Conservation (phyloP, 495 filamentous ascomycete species). For the Pseudoneurospora amorphoporcata region DNA sequence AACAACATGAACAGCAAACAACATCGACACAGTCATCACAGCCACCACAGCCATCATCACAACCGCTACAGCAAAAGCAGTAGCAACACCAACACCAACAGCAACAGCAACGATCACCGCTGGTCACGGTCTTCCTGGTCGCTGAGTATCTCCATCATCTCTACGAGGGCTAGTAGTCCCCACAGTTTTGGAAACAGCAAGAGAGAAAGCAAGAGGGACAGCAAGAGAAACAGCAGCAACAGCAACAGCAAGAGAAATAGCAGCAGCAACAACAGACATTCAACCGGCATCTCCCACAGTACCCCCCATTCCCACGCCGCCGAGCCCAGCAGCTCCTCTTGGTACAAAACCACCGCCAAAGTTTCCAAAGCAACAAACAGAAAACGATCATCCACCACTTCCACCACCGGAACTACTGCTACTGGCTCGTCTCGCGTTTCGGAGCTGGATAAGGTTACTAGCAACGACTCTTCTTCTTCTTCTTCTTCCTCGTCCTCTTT, state of each 20-base stretch:
- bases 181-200: neutral
- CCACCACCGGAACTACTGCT: neutral
- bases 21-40: neutral
- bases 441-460: neutral
- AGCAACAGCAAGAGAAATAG: neutral
- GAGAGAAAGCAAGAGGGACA: neutral
- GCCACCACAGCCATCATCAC: neutral
- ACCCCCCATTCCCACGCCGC: neutral
- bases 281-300: too few relatives aligned
- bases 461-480: neutral
- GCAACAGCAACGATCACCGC: neutral
- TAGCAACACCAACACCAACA: neutral
- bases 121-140: neutral
- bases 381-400: neutral
- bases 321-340: neutral
- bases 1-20: neutral
- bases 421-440: neutral
- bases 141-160: neutral
- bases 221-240: too few relatives aligned
- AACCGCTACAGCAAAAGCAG: neutral
- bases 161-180: neutral
- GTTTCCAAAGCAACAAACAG: neutral
- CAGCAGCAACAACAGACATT: neutral
- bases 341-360: neutral
- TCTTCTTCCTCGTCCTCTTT: neutral